Conservation (phyloP, 1,139 yeast genomes). For the Diutina scorzettiae region DNA sequence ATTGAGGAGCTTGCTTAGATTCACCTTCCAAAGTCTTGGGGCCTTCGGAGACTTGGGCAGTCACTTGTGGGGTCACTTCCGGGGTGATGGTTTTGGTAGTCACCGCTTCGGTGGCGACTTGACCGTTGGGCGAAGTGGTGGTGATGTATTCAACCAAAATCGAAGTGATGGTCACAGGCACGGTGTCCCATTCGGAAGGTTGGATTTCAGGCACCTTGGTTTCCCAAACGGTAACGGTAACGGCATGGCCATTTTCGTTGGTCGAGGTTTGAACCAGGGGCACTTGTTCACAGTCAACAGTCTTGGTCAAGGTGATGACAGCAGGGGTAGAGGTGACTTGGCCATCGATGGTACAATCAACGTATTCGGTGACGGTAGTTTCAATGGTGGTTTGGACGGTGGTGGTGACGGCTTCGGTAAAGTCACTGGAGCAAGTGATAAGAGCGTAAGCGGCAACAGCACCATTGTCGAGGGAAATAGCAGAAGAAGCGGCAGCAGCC, state of each 20-base stretch:
- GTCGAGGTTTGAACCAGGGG: background rate
- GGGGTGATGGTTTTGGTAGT: background rate
- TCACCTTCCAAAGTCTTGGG: background rate
- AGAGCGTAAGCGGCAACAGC: background rate
- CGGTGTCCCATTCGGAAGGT: constrained; percentile 2
- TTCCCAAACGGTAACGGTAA: background rate
- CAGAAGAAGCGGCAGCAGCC: background rate
- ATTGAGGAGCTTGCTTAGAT: background rate
- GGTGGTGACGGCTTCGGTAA: background rate
- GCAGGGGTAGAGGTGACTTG: constrained; percentile 1
- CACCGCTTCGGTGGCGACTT: background rate
- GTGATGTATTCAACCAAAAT: constrained; percentile 2
- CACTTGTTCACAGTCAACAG: background rate
- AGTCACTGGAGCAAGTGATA: background rate
- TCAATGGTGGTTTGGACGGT: constrained; percentile 5
- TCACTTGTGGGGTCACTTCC: background rate
- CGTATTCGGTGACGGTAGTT: constrained; percentile 6
- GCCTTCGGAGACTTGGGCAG: background rate
- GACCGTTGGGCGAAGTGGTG: background rate
- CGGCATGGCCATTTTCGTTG: background rate
- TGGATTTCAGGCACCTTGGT: background rate
- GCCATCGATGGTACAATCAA: constrained; percentile 4
- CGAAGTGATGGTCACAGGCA: constrained; percentile 3
- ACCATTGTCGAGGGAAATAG: background rate
- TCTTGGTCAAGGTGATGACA: constrained; percentile 5